Percentiles rank a stretch among this genome's conserved stretches.
phyloP scores from a whole-genome alignment of 768 basidiomycete genomes.

The Mycena leptocephala region DNA sequence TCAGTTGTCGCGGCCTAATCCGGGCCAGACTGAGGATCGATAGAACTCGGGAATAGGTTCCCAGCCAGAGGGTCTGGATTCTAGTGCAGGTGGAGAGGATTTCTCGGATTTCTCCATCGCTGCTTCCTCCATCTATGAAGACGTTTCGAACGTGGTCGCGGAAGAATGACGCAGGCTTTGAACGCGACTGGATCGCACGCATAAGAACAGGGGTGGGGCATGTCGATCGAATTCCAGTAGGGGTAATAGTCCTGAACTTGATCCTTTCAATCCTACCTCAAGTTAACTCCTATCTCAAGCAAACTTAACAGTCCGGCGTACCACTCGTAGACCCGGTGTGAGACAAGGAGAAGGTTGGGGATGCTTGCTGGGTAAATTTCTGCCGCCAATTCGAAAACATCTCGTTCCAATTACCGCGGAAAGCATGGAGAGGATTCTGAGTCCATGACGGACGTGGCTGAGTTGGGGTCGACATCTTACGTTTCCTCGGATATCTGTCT shows the following conservation, averaged over 20 bases:
- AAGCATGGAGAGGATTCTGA: no score
- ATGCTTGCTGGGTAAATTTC: not conserved
- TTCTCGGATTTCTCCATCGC: no score
- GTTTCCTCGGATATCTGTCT: no score
- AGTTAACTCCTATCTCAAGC: no score
- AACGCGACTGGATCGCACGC: not conserved
- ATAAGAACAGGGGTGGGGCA: not conserved
- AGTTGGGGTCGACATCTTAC: no score
- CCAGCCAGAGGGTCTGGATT: no score
- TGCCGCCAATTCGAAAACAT: constrained; percentile 1
- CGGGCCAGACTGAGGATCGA: no score
- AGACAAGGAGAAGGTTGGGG: not conserved
- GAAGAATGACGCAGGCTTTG: not conserved
- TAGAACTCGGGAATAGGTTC: no score
- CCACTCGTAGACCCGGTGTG: not conserved
- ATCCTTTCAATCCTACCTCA: not conserved
- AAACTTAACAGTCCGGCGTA: no score
- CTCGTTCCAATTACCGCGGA: not conserved
- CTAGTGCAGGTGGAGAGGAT: no score
- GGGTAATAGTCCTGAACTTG: not conserved
- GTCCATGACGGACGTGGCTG: no score
- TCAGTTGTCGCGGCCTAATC: no score
- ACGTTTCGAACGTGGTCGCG: not conserved
- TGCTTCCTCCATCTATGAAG: not conserved
- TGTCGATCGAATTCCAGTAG: not conserved